Percentiles rank a stretch among this genome's conserved stretches.
These are phyloP conservation scores for Mycena sanguinolenta DNA, from an alignment of 768 basidiomycete species.

Conservation along the genomic window DNA sequence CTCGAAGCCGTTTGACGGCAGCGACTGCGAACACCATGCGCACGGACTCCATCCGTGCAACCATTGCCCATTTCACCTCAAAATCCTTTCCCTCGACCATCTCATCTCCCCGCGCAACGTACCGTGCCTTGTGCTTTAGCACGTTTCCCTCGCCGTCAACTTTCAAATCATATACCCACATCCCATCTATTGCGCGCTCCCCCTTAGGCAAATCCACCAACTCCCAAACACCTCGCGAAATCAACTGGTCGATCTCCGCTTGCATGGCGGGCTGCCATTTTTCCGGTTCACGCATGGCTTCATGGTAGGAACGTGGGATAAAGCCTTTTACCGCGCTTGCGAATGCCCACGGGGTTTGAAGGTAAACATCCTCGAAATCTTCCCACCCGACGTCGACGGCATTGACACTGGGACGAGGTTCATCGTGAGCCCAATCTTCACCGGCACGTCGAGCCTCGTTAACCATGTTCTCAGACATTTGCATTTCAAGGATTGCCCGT, in stretches of 20 bases:
- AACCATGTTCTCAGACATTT: background rate
- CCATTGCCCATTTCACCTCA: slow-evolving; percentile 29
- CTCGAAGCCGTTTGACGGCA: background rate
- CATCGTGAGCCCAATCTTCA: slow-evolving; percentile 1
- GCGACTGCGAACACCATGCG: slow-evolving; percentile 15
- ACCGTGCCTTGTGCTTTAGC: slow-evolving; percentile 51
- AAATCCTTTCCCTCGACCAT: slow-evolving; percentile 13
- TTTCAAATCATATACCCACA: too few species aligned
- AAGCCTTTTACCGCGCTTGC: background rate
- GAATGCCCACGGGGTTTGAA: background rate
- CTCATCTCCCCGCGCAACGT: slow-evolving; percentile 43
- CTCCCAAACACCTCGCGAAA: too few species aligned
- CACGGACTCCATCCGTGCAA: slow-evolving; percentile 21
- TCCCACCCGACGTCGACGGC: background rate
- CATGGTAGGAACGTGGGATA: slow-evolving; percentile 2
- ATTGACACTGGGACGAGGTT: background rate
- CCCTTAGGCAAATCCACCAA: too few species aligned
- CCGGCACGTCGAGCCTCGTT: background rate
- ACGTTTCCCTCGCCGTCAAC: slow-evolving; percentile 54
- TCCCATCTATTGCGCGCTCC: too few species aligned
- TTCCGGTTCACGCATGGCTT: slow-evolving; percentile 21
- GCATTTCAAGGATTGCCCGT: background rate
- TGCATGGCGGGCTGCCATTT: slow-evolving; percentile 23
- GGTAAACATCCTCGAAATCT: background rate
- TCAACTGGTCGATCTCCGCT: too few species aligned